phyloP scores from a whole-genome alignment of 2,329 filamentous ascomycete species.

The Aureobasidium subglaciale region DNA sequence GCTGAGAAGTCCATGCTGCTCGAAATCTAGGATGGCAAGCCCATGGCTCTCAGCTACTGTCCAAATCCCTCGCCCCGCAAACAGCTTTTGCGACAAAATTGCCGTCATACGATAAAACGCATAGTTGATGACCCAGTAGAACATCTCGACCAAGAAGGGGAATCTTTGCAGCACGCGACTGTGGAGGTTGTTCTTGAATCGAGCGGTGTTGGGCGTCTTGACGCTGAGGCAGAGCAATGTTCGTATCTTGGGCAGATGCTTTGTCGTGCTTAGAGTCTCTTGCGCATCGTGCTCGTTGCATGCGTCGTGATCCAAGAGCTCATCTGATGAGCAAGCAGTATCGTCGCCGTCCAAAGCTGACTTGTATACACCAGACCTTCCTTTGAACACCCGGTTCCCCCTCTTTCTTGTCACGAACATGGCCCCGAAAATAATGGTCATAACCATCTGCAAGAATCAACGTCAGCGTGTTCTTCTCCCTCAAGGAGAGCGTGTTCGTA shows the following conservation, averaged over 20 bases:
- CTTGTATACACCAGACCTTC: constrained; percentile 22
- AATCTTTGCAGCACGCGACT: constrained; percentile 59
- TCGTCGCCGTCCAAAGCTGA: constrained; percentile 30
- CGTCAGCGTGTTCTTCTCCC: neutral
- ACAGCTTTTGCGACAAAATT: constrained; percentile 44
- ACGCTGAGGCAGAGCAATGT: constrained; percentile 45
- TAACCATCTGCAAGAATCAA: constrained; percentile 37
- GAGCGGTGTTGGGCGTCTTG: constrained; percentile 51
- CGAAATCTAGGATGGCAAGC: constrained; percentile 48
- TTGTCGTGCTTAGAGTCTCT: constrained; percentile 29
- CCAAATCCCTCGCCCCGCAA: constrained; percentile 48
- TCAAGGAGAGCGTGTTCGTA: constrained; percentile 16
- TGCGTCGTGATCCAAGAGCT: constrained; percentile 32
- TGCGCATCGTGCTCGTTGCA: constrained; percentile 32
- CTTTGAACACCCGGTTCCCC: constrained; percentile 37
- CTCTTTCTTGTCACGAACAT: constrained; percentile 43
- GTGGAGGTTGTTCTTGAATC: constrained; percentile 55
- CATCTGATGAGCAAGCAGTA: constrained; percentile 33
- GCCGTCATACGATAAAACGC: constrained; percentile 57
- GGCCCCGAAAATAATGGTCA: constrained; percentile 43
- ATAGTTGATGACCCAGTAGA: constrained; percentile 64
- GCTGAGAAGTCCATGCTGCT: constrained; percentile 44
- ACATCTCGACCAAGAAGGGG: constrained; percentile 66
- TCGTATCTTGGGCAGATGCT: constrained; percentile 43
- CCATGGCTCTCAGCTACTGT: constrained; percentile 50